These are phyloP conservation scores for Suillus plorans DNA, from an alignment of 768 basidiomycete genomes.

Conservation along the genomic window DNA sequence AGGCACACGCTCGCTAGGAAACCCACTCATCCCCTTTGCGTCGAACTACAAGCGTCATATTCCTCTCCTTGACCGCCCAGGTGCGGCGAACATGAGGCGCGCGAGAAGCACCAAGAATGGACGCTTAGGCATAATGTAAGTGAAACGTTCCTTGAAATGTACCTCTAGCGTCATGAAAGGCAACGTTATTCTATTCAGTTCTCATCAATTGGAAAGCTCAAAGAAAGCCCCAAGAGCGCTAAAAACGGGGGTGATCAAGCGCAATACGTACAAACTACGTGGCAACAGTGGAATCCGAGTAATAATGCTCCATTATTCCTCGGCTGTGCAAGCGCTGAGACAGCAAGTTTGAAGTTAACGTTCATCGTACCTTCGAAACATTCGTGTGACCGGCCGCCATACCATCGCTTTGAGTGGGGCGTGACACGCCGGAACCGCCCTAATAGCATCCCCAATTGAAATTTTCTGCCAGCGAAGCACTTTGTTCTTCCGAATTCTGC, in stretches of 20 bases:
- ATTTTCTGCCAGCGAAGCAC: conserved; percentile 2
- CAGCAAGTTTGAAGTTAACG: not conserved
- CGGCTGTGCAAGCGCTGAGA: not conserved
- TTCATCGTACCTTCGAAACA: not conserved
- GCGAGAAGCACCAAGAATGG: conserved; percentile 24
- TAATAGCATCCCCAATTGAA: not conserved
- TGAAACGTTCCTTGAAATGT: not conserved
- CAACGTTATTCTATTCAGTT: not conserved
- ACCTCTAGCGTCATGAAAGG: not conserved
- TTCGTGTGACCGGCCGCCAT: conserved; percentile 3
- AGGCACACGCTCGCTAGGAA: conserved; percentile 6
- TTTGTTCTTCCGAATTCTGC: not conserved
- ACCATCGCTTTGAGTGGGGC: not conserved
- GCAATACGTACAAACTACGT: not conserved
- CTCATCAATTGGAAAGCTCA: not conserved
- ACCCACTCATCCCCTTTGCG: not conserved
- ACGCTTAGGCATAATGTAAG: not conserved
- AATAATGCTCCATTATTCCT: not conserved
- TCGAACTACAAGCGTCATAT: not conserved
- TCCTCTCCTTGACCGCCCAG: conserved; percentile 2
- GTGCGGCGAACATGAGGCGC: conserved; percentile 24
- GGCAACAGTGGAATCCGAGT: not conserved
- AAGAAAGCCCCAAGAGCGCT: too few species aligned
- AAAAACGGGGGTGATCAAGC: too few species aligned
- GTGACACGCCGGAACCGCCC: not conserved